Evolutionary conservation across 371 early-diverging fungal species (phyloP).

Genomic region (Fennellomyces sp.): DNA sequence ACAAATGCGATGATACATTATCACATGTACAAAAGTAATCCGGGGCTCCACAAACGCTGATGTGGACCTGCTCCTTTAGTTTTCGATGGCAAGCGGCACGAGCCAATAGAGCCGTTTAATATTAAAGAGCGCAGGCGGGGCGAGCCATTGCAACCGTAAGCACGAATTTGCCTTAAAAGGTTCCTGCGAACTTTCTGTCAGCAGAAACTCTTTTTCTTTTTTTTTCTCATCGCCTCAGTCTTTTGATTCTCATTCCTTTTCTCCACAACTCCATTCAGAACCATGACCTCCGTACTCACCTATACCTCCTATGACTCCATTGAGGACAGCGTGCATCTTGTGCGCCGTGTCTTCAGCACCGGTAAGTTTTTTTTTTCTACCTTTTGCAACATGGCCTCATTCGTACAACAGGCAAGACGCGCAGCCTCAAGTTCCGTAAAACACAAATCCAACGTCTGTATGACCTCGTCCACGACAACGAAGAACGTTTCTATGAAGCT

Average conservation of each 20-base stretch:
- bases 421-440: constrained; percentile 62
- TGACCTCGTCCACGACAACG: constrained; percentile 67
- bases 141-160: background rate
- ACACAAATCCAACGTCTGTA: constrained; percentile 71
- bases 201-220: constrained; percentile 1
- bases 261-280: background rate
- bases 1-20: no score
- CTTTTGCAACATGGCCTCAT: background rate
- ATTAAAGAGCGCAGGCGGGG: no score
- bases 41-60: no score
- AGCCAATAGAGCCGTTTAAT: no score
- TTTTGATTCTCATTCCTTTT: constrained; percentile 3
- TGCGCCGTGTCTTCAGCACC: constrained; percentile 34
- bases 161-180: constrained; percentile 7
- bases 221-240: background rate
- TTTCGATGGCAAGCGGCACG: no score
- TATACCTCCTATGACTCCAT: constrained; percentile 45
- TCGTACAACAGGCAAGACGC: constrained; percentile 39
- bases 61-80: no score
- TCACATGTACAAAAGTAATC: no score
- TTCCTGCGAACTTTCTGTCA: background rate
- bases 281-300: constrained; percentile 10
- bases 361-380: constrained; percentile 21
- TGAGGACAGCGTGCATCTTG: constrained; percentile 35
- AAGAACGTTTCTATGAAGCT: constrained; percentile 61